Evolutionary conservation across 345 rosid genomes (phyloP).

Genomic region (Abelmoschus esculentus): DNA sequence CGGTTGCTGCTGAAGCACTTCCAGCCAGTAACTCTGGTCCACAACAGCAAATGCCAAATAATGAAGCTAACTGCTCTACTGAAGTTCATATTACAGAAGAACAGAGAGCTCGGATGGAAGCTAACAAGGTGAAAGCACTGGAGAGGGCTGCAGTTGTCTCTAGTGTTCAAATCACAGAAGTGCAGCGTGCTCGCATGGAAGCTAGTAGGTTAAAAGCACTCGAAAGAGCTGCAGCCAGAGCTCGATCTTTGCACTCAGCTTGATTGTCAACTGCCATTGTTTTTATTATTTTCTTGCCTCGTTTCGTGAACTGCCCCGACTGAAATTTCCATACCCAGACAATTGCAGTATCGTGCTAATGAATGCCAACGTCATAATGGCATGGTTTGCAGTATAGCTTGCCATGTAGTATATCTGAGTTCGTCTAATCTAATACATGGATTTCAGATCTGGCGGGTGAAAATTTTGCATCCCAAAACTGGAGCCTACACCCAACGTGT

Average conservation of each 20-base stretch:
- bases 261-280: not conserved
- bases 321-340: not conserved
- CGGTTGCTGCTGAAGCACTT: not conserved
- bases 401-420: not conserved
- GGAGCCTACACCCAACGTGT: no score
- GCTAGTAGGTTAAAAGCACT: slow-evolving; percentile 73
- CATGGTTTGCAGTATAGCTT: no score
- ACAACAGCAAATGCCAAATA: slow-evolving; percentile 17
- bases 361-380: not conserved
- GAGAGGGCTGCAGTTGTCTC: slow-evolving; percentile 47
- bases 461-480: no score
- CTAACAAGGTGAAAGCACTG: slow-evolving; percentile 63
- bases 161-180: slow-evolving; percentile 37
- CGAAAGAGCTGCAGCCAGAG: slow-evolving; percentile 63
- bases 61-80: slow-evolving; percentile 12
- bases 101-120: slow-evolving; percentile 71
- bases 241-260: slow-evolving; percentile 12
- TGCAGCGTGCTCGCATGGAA: slow-evolving; percentile 80
- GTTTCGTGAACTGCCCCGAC: not conserved
- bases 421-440: slow-evolving; percentile 25
- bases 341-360: slow-evolving; percentile 14
- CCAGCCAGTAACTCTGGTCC: not conserved
- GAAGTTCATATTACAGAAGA: slow-evolving; percentile 48
- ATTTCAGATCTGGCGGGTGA: slow-evolving; percentile 14
- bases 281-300: not conserved